phyloP scores from a whole-genome alignment of 768 basidiomycete species.

The Erythrobasidium yunnanense region DNA sequence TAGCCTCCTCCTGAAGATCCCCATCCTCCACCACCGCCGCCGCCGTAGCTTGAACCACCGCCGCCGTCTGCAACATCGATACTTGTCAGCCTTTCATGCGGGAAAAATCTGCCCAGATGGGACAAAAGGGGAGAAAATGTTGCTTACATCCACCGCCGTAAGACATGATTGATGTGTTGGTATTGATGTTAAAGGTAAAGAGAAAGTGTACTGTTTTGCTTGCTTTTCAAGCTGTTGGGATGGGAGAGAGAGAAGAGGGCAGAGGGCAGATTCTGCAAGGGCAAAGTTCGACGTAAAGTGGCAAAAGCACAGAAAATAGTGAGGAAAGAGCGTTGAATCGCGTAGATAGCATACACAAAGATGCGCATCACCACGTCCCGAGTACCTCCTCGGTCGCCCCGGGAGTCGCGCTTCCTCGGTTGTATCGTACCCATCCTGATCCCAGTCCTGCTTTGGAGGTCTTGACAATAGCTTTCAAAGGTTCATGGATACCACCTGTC shows the following conservation, averaged over 20 bases:
- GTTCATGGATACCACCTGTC: constrained; percentile 8
- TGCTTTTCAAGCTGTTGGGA: no score
- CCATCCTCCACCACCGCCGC: constrained; percentile 47
- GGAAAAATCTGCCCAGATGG: no score
- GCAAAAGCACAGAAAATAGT: no score
- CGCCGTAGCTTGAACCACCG: no score
- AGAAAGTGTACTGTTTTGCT: background rate
- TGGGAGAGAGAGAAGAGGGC: no score
- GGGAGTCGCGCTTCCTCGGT: background rate
- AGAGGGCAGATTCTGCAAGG: no score
- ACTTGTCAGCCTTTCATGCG: no score
- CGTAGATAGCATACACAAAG: no score
- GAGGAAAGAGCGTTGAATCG: no score
- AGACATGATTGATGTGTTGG: constrained; percentile 1
- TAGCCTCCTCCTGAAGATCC: constrained; percentile 48
- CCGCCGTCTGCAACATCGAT: background rate
- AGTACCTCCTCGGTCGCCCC: background rate
- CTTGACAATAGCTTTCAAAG: constrained; percentile 14
- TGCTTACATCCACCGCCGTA: constrained; percentile 25
- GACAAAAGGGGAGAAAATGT: no score
- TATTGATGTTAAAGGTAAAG: background rate
- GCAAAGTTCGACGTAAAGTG: no score
- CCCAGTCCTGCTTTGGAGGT: constrained; percentile 20
- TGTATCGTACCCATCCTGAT: constrained; percentile 13
- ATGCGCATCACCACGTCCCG: no score